Conservation (phyloP, 768 basidiomycete species). For the Termitomyces eurrhizus region DNA sequence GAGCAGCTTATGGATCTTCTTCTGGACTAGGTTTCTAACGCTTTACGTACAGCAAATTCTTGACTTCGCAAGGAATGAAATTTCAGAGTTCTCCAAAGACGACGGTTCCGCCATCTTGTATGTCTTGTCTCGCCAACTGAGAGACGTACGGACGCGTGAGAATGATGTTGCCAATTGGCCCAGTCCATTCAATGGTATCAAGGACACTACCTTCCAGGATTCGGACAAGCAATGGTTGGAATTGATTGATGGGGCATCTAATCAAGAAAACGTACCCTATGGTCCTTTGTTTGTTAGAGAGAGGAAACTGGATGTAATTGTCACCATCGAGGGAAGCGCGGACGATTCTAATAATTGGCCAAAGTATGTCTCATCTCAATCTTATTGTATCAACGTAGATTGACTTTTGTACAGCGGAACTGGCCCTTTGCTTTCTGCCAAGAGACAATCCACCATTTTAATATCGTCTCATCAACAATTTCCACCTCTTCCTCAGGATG, state of each 20-base stretch:
- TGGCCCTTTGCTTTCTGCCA: slow-evolving; percentile 38
- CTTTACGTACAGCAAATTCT: slow-evolving; percentile 40
- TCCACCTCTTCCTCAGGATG: slow-evolving; percentile 56
- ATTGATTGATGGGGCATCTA: slow-evolving; percentile 70
- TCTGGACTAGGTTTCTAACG: not conserved
- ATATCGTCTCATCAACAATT: slow-evolving; percentile 53
- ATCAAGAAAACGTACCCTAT: slow-evolving; percentile 67
- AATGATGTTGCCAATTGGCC: slow-evolving; percentile 71
- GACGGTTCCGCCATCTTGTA: slow-evolving; percentile 41
- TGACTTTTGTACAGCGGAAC: slow-evolving; percentile 41
- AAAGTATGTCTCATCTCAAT: slow-evolving; percentile 41
- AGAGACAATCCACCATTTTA: slow-evolving; percentile 41
- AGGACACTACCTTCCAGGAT: slow-evolving; percentile 48
- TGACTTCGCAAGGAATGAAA: slow-evolving; percentile 38
- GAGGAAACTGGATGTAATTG: slow-evolving; percentile 67
- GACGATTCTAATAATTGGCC: slow-evolving; percentile 63
- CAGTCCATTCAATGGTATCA: slow-evolving; percentile 53
- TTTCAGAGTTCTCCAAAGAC: slow-evolving; percentile 32
- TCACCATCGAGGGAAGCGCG: slow-evolving; percentile 67
- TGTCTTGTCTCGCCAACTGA: slow-evolving; percentile 44
- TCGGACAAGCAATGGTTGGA: slow-evolving; percentile 48
- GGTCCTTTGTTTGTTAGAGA: slow-evolving; percentile 68
- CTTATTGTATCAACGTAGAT: not conserved
- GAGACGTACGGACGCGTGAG: slow-evolving; percentile 44
- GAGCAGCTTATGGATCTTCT: slow-evolving; percentile 7